Conservation (phyloP, 2,329 filamentous ascomycete genomes). For the Zasmidium cellare region DNA sequence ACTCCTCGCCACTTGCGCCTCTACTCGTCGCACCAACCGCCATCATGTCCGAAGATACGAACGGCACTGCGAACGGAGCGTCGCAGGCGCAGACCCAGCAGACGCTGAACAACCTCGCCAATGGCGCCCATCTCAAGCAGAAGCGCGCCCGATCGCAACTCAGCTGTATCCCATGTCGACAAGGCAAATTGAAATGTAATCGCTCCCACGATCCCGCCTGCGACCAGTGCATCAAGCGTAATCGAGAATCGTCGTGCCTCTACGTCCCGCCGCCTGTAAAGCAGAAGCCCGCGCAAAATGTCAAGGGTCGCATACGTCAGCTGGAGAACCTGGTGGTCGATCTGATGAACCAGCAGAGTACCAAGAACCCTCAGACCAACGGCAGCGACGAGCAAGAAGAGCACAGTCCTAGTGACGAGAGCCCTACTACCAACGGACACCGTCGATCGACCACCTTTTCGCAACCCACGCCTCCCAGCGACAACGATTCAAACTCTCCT, state of each 20-base stretch:
- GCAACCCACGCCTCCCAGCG: slow-evolving; percentile 32
- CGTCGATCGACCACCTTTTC: slow-evolving; percentile 9
- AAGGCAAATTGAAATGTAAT: slow-evolving; percentile 40
- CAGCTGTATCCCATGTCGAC: slow-evolving; percentile 37
- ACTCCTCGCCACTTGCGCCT: neutral
- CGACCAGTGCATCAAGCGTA: slow-evolving; percentile 40
- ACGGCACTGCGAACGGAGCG: slow-evolving; percentile 1
- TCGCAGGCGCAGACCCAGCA: slow-evolving; percentile 10
- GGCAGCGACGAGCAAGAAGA: slow-evolving; percentile 2
- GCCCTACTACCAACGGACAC: neutral
- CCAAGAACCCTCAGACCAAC: neutral
- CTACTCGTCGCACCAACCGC: neutral
- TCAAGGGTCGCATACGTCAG: slow-evolving; percentile 37
- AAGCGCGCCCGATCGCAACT: slow-evolving; percentile 39
- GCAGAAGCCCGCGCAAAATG: slow-evolving; percentile 34
- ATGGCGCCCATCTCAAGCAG: slow-evolving; percentile 31
- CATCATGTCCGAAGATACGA: slow-evolving; percentile 9
- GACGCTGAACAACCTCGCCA: slow-evolving; percentile 15
- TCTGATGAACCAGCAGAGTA: slow-evolving; percentile 35
- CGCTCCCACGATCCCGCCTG: slow-evolving; percentile 35
- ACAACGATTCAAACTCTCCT: slow-evolving; percentile 22
- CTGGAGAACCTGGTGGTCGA: slow-evolving; percentile 37
- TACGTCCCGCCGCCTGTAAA: slow-evolving; percentile 35
- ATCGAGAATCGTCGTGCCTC: slow-evolving; percentile 30
- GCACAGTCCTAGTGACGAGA: neutral